Base-by-base conservation (phyloP, 331 rosid genomes). In the Phaseolus coccineus region DNA sequence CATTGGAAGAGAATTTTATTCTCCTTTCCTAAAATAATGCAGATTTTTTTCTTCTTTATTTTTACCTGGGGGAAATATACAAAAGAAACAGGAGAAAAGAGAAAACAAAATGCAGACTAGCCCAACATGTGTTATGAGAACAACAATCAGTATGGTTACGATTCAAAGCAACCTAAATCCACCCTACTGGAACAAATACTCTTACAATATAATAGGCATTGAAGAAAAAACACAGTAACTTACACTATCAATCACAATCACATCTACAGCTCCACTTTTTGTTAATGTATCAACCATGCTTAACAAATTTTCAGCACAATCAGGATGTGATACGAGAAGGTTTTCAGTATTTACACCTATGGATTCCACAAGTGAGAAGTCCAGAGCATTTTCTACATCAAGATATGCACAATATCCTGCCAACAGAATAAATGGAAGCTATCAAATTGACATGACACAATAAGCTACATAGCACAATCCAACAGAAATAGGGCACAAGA, bases 221-320 rank as follows among this genome's bases (percentile, higher is more conserved):
- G 42, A 5, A 37, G 31, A 57, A 15, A 5, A 69, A 69, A 68
- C 28, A 62, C 5, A 64, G 24, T 65, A 47, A 82, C 98, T 91
- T 82, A 95, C 98, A 78, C 97, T 95, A 82, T 95, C 97, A 82
- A 95, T 86, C 80, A 95, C 97, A 84, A 95, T 89, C 64, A 89
- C 98, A 64, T 91, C 98, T 75, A 95, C 85, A 9, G 94, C 89
- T 82, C 94, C 96, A 84, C 96, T 91, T 91, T 83, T 88, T 14
- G 93, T 88, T 30, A 95, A 81, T 47, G 96, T 95, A 79, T 92
- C 87, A 67, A 92, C 96, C 76, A 84, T 89, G 86, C 90, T 79
- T 44, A 92, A 88, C 87, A 90, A 81, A 74, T 92, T 91, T 90
- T 95, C 97, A 59, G 97, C 96, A 75, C 92, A 90, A 80, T 82